These are phyloP conservation scores for Crepidotus variabilis DNA, from an alignment of 768 basidiomycete species.

Conservation along the genomic window DNA sequence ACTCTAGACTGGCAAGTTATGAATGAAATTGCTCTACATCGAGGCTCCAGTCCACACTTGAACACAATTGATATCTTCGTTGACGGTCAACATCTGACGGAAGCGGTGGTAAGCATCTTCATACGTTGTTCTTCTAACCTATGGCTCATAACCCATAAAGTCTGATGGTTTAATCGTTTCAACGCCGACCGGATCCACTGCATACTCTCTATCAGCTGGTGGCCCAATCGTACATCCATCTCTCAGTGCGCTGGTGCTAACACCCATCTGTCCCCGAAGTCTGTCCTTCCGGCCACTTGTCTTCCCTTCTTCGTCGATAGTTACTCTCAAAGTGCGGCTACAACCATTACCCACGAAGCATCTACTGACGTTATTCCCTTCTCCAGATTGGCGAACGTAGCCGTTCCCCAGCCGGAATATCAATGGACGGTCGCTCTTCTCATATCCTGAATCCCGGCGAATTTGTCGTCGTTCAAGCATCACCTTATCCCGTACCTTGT, in stretches of 20 bases:
- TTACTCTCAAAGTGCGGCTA: conserved; percentile 64
- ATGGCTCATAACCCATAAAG: conserved; percentile 33
- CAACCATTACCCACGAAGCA: not conserved
- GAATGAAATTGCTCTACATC: conserved; percentile 93
- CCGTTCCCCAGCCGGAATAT: conserved; percentile 83
- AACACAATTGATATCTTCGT: conserved; percentile 93
- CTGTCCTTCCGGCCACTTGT: conserved; percentile 90
- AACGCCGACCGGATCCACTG: conserved; percentile 95
- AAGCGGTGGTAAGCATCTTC: conserved; percentile 74
- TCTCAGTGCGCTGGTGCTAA: conserved; percentile 83
- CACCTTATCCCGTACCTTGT: conserved; percentile 89
- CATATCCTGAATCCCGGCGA: conserved; percentile 82
- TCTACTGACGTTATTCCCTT: conserved; percentile 1
- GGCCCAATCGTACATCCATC: conserved; percentile 96
- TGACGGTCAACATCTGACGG: conserved; percentile 92
- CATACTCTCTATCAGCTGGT: conserved; percentile 92
- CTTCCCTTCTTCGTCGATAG: conserved; percentile 76
- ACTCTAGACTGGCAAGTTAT: conserved; percentile 88
- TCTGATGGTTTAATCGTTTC: conserved; percentile 93
- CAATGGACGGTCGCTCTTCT: conserved; percentile 90
- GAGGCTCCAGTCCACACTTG: conserved; percentile 87
- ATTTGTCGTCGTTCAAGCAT: conserved; percentile 80
- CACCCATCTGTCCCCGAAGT: conserved; percentile 94
- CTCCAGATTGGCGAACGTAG: conserved; percentile 78
- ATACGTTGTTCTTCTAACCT: conserved; percentile 2